These are phyloP conservation scores for Pythium pyrilobum DNA, from an alignment of 352 stramenopile genomes.

Conservation along the genomic window DNA sequence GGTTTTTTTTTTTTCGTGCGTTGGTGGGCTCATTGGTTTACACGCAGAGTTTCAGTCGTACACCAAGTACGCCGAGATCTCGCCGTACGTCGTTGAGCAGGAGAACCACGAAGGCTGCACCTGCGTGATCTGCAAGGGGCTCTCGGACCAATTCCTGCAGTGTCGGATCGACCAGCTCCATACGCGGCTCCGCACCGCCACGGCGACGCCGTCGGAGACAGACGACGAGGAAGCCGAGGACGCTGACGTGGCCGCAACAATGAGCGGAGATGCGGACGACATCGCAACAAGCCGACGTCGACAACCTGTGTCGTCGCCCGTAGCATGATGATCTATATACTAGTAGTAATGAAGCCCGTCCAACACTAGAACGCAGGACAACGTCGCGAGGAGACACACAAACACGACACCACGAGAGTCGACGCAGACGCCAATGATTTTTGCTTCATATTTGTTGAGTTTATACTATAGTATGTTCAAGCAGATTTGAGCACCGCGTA, in stretches of 20 bases:
- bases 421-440: conserved; percentile 7
- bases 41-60: conserved; percentile 49
- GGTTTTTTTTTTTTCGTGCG: neutral
- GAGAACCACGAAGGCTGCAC: conserved; percentile 41
- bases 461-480: conserved; percentile 16
- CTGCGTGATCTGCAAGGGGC: conserved; percentile 58
- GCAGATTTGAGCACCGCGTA: conserved; percentile 18
- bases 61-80: conserved; percentile 56
- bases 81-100: conserved; percentile 60
- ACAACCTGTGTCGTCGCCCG: neutral
- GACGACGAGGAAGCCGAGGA: conserved; percentile 17
- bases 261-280: neutral
- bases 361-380: neutral
- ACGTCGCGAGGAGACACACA: too few species aligned
- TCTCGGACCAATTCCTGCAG: conserved; percentile 26
- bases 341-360: too few species aligned
- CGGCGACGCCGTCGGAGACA: conserved; percentile 17
- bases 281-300: neutral
- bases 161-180: conserved; percentile 18
- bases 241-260: neutral
- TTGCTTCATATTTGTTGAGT: conserved; percentile 22
- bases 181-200: neutral
- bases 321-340: conserved; percentile 4
- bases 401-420: too few species aligned
- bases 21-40: neutral